Base-by-base conservation (phyloP, 176 grass and related monocot species). In the Microstegium vimineum region DNA sequence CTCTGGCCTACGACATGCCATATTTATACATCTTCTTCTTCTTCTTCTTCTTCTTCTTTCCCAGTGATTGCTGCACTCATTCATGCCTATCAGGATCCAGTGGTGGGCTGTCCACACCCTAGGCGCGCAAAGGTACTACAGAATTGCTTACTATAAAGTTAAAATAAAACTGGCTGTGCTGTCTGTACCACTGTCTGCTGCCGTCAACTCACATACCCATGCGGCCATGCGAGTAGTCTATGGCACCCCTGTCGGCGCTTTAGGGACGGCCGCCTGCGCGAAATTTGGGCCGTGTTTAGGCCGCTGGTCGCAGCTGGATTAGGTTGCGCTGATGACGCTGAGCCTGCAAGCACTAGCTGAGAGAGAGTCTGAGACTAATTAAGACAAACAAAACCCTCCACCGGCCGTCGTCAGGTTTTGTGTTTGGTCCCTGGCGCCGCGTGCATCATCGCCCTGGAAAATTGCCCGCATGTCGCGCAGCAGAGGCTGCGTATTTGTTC, bases 231-330 rank as follows among this genome's bases (percentile, higher is more conserved):
- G 38, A 86, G 26, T 83, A 66, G 76, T 81, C 76, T 77, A 82
- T 30, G 31, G 10, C 3, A 0, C 32, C 74, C 11, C 31, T 72
- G 83, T 64, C 83, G 67, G 71, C 52, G 18, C 79, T 75, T 76
- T 72, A 13, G 35, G 56, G 65, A 42, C 32, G 34, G 71, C 40
- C 22, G 64, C 8, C 64, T 28, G 82, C 87, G 71, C 34, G 65
- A 89, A 85, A 77, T 38, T 57, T 62, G 87, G 87, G 62, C 65
- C 65, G 2, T 88, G 80, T 57, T 71, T 66, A 69, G 35, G 49
- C 51, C 60, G 8, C 47, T 23, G 5, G 71, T 85, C 45, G 36
- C n/a, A n/a, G n/a, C 73, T 77, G 69, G 76, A 80, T 84, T 88
- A 74, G 76, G 51, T 75, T 3, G 75, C 7, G 26, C 20, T 70